Percentiles rank a stretch among this genome's conserved stretches.
Evolutionary conservation across 1,284 basidiomycete genomes (phyloP).

Genomic region (Inonotus hispidus): DNA sequence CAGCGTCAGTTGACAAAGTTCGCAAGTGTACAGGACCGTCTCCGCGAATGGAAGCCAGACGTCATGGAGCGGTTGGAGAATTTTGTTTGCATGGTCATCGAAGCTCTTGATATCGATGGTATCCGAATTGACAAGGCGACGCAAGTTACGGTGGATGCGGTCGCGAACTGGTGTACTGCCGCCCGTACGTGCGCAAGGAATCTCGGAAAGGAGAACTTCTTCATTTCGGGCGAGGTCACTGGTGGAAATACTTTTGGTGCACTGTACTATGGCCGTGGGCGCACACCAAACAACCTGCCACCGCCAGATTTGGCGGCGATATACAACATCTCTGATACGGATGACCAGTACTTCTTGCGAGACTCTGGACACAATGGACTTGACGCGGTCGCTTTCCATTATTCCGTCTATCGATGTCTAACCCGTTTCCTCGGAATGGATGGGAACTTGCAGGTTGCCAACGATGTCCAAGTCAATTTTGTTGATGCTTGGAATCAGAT

Average conservation of each 20-base stretch:
- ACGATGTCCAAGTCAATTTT: conserved; percentile 78
- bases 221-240: conserved; percentile 89
- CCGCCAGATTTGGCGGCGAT: conserved; percentile 61
- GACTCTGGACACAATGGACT: conserved; percentile 55
- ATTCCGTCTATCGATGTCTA: conserved; percentile 83
- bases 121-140: conserved; percentile 94
- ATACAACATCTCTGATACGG: conserved; percentile 52
- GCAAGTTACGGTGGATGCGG: conserved; percentile 79
- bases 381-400: conserved; percentile 84
- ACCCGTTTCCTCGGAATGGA: conserved; percentile 89
- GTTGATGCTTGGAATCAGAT: conserved; percentile 85
- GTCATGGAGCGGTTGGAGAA: conserved; percentile 72
- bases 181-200: conserved; percentile 69
- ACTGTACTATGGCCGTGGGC: conserved; percentile 83
- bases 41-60: conserved; percentile 78
- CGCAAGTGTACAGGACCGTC: conserved; percentile 90
- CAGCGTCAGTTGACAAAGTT: conserved; percentile 91
- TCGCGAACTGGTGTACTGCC: conserved; percentile 68
- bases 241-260: conserved; percentile 88
- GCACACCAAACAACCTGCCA: conserved; percentile 62
- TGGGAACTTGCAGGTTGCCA: conserved; percentile 83
- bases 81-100: conserved; percentile 81
- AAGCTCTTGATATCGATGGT: conserved; percentile 82
- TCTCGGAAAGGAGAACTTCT: conserved; percentile 80
- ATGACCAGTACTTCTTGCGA: conserved; percentile 77